Evolutionary conservation across 2,329 filamentous ascomycete species (phyloP), one percentile per base, ranked within the genome.

Genomic region (Camillea tinctor): DNA sequence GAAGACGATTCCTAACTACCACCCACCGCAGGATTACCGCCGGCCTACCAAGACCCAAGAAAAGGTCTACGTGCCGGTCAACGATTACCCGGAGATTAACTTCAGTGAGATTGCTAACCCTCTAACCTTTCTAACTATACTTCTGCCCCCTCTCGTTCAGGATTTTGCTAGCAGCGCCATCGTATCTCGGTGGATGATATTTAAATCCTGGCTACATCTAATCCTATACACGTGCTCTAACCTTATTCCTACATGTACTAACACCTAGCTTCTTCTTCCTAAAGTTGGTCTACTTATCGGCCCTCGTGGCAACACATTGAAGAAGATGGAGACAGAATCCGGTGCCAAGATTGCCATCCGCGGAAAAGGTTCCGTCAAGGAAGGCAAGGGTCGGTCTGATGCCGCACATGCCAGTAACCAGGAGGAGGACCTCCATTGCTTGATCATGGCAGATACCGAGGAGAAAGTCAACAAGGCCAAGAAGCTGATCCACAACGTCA

Each of bases 81-180:
- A 99, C 87, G 95, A 99, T 80, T 99, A 99, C 79, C 95, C 95
- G 85, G 95, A 99, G 80, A 98, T 99, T 89, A 99, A 99, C 90
- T 99, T 99, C 92, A 99, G 95, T 99, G 97, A 94, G 94, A 94
- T 95, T 93, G 89, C 93, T 97, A 97, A 97, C 92, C 93, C 92
- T 93, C 88, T 88, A 89, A 91, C 88, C 82, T 78, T 84, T 85
- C 88, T 90, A 89, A 90, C 81, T 79, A 81, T 80, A 69, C 74
- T 72, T 68, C 68, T 71, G 58, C 65, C 71, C 71, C 67, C 73
- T 74, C 65, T 71, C 69, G 68, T 70, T 73, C 79, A 75, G 78
- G 78, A 77, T 76, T 73, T 76, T 78, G 76, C 76, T 76, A 77
- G 77, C 74, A 75, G 73, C 75, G 73, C 69, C 73, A 71, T 73